A percentile compares a stretch with the other conserved stretches of the same genome.
phyloP scores from a whole-genome alignment of 2,329 filamentous ascomycete genomes.

The Aspergillus melleus region DNA sequence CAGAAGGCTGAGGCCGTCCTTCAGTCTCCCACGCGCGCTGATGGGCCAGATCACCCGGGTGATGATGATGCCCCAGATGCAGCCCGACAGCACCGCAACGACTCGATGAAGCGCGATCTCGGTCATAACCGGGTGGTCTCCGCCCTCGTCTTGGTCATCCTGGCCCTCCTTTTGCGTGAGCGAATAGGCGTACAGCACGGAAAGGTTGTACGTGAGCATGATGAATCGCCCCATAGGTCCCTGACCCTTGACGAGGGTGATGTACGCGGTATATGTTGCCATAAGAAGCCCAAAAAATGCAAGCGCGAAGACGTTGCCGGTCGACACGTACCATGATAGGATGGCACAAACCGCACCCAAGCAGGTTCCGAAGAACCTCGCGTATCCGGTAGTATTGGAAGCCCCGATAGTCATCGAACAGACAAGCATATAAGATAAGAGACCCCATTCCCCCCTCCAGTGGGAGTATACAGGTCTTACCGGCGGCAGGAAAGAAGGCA shows the following conservation, averaged over 20 bases:
- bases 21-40: constrained; percentile 81
- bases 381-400: constrained; percentile 86
- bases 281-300: constrained; percentile 79
- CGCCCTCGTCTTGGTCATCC: constrained; percentile 83
- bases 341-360: constrained; percentile 76
- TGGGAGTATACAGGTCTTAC: constrained; percentile 79
- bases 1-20: constrained; percentile 83
- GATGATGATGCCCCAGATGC: constrained; percentile 87
- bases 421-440: constrained; percentile 96
- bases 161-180: constrained; percentile 76
- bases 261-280: constrained; percentile 80
- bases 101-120: constrained; percentile 88
- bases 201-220: constrained; percentile 93
- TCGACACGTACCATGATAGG: constrained; percentile 72
- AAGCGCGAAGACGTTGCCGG: constrained; percentile 73
- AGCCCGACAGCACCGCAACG: constrained; percentile 79
- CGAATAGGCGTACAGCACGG: constrained; percentile 90
- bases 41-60: constrained; percentile 93
- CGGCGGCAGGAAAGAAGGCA: constrained; percentile 78
- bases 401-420: constrained; percentile 97
- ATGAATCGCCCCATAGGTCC: constrained; percentile 92
- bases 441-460: constrained; percentile 95
- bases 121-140: constrained; percentile 76
- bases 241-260: constrained; percentile 80
- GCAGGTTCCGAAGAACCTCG: constrained; percentile 82